Evolutionary conservation across 257 asterid species (phyloP).

Genomic region (Capsicum baccatum): DNA sequence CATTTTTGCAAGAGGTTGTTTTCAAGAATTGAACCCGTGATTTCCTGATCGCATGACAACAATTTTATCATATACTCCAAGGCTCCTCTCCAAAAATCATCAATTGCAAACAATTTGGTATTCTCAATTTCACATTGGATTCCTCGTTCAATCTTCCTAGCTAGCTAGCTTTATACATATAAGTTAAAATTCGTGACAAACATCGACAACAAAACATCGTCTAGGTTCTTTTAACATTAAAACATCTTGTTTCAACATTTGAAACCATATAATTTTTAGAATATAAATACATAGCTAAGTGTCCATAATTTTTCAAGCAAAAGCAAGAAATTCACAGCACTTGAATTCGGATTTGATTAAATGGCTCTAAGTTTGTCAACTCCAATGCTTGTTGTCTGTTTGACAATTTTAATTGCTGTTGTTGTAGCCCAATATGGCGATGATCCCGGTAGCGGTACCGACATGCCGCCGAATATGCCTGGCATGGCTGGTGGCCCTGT

Average conservation of each 20-base stretch:
- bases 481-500: conserved; percentile 24
- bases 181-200: neutral
- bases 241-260: neutral
- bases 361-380: conserved; percentile 25
- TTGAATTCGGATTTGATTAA: neutral
- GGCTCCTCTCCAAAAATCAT: neutral
- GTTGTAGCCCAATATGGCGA: conserved; percentile 28
- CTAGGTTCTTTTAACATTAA: conserved; percentile 16
- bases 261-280: neutral
- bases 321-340: neutral
- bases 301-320: neutral
- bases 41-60: too few species aligned
- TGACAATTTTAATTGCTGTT: neutral
- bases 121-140: neutral
- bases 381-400: neutral
- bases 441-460: conserved; percentile 18
- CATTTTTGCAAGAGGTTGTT: too few species aligned
- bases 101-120: neutral
- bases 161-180: neutral
- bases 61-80: too few species aligned
- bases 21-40: too few species aligned
- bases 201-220: conserved; percentile 21
- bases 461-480: conserved; percentile 15
- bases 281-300: conserved; percentile 23
- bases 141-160: neutral